phyloP scores from a whole-genome alignment of 192 early-diverging fungal genomes.

The Linderina pennispora region DNA sequence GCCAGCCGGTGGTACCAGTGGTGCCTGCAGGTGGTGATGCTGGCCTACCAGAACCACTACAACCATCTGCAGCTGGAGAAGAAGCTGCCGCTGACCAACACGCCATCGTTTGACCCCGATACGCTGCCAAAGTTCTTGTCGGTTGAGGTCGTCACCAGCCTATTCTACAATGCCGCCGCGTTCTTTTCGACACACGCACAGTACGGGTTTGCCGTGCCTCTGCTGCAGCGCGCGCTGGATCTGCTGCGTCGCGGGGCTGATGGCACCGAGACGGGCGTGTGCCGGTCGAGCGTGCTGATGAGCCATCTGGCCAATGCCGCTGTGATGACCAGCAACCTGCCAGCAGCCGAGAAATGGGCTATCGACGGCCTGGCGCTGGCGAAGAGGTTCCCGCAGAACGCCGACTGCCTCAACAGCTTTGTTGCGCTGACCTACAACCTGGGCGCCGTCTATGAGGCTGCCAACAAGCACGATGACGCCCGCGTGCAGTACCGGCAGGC shows the following conservation, averaged over 20 bases:
- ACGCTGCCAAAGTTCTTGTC: conserved; percentile 39
- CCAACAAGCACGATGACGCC: conserved; percentile 20
- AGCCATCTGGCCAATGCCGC: conserved; percentile 44
- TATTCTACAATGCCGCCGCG: conserved; percentile 44
- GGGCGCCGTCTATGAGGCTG: conserved; percentile 39
- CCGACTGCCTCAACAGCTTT: conserved; percentile 43
- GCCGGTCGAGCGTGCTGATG: conserved; percentile 38
- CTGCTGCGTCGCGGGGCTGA: conserved; percentile 31
- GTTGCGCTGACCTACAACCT: conserved; percentile 39
- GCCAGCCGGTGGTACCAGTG: conserved; percentile 47
- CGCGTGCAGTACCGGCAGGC: conserved; percentile 44
- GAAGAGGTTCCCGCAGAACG: conserved; percentile 30
- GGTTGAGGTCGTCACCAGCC: conserved; percentile 31
- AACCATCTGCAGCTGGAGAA: conserved; percentile 31
- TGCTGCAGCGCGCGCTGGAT: conserved; percentile 42
- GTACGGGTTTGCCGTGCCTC: conserved; percentile 30
- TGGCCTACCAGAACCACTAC: conserved; percentile 42
- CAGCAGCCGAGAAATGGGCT: conserved; percentile 26
- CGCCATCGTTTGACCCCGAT: conserved; percentile 36
- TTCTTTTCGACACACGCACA: conserved; percentile 30
- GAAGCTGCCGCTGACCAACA: conserved; percentile 8
- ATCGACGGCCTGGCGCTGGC: conserved; percentile 38
- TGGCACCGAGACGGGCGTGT: conserved; percentile 22
- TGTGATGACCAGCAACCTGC: conserved; percentile 17
- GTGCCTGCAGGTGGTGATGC: conserved; percentile 43